phyloP scores from a whole-genome alignment of 2,329 filamentous ascomycete genomes.

The Metarhizium brunneum region DNA sequence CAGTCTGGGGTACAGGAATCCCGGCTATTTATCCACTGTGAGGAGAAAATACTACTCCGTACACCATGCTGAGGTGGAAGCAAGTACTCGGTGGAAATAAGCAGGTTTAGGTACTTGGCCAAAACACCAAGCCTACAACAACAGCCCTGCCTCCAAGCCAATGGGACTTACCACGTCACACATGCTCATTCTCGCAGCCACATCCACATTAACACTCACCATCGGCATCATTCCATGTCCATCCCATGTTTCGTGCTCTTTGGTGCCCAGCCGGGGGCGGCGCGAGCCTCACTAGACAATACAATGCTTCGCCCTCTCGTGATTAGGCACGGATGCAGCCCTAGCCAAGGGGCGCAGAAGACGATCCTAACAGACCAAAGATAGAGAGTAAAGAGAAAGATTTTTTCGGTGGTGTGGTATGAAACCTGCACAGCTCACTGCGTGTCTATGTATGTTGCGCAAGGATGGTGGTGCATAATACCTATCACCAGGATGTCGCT shows the following conservation, averaged over 20 bases:
- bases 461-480: not conserved
- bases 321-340: conserved; percentile 6
- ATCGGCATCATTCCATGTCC: not conserved
- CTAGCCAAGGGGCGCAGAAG: not conserved
- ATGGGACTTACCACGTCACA: conserved; percentile 9
- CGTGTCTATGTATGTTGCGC: not conserved
- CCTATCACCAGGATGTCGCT: not conserved
- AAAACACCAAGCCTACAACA: not conserved
- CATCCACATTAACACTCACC: not conserved
- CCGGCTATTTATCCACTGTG: no score
- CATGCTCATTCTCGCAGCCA: not conserved
- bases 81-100: no score
- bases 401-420: not conserved
- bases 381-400: not conserved
- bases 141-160: conserved; percentile 3
- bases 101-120: no score
- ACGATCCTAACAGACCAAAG: not conserved
- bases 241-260: not conserved
- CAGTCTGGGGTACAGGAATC: not conserved
- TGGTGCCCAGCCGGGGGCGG: not conserved
- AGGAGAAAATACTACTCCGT: no score
- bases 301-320: conserved; percentile 1
- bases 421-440: not conserved
- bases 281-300: not conserved
- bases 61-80: no score